phyloP scores from a whole-genome alignment of 345 rosid species.

The Zanthoxylum bungeanum region DNA sequence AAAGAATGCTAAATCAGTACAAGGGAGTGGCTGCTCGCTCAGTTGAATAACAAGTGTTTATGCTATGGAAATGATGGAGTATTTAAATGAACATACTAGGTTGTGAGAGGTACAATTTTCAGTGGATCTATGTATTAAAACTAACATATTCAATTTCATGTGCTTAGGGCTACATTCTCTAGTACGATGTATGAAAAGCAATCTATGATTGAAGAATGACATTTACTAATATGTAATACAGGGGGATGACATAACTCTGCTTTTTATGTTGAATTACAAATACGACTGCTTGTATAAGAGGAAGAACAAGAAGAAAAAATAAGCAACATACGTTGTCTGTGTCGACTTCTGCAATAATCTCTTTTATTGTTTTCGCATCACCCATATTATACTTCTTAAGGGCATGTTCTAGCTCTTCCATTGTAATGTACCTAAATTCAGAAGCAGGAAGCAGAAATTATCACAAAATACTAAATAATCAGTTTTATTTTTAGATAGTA shows the following conservation, averaged over 20 bases:
- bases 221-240: not conserved
- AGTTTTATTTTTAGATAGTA: not conserved
- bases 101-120: not conserved
- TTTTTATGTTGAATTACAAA: not conserved
- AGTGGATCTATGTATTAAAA: not conserved
- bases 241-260: not conserved
- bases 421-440: slow-evolving; percentile 71
- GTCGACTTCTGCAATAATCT: slow-evolving; percentile 94
- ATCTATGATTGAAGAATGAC: not conserved
- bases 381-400: slow-evolving; percentile 88
- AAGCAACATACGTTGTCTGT: slow-evolving; percentile 57
- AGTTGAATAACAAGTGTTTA: not conserved
- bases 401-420: slow-evolving; percentile 91
- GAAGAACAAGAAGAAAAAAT: slow-evolving; percentile 3
- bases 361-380: slow-evolving; percentile 88
- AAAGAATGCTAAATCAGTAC: not conserved
- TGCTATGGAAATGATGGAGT: not conserved
- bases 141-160: not conserved
- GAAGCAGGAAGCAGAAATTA: slow-evolving; percentile 3
- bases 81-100: not conserved
- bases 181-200: not conserved
- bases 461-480: not conserved
- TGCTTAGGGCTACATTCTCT: not conserved
- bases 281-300: not conserved
- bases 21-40: not conserved